Conservation (phyloP, 139 green algal genomes). For the Chlamydomonas eustigma region DNA sequence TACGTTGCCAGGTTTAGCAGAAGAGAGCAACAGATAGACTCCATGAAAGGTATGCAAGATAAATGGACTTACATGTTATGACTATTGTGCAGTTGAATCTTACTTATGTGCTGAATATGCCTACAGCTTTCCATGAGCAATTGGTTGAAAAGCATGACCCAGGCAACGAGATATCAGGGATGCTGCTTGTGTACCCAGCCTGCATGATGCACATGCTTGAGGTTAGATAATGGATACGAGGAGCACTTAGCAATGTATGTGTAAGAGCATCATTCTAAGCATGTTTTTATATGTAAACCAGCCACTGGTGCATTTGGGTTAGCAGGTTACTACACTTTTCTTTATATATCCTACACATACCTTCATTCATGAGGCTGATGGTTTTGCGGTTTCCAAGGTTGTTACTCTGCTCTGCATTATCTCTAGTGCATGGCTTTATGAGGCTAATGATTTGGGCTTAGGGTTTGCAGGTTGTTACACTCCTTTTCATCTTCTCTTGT, state of each 20-base stretch:
- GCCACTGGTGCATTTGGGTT: not conserved
- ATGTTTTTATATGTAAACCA: not conserved
- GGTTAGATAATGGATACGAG: too few species aligned
- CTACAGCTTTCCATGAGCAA: slow-evolving; percentile 18
- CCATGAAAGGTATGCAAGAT: slow-evolving; percentile 15
- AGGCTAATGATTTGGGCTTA: too few species aligned
- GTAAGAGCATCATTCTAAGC: too few species aligned
- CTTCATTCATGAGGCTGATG: too few species aligned
- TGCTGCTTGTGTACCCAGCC: slow-evolving; percentile 34
- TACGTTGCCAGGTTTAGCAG: slow-evolving; percentile 31
- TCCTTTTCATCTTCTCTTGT: too few species aligned
- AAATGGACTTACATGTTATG: not conserved
- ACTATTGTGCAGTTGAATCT: not conserved
- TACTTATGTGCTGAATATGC: not conserved
- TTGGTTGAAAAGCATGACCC: slow-evolving; percentile 27
- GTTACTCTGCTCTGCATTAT: too few species aligned
- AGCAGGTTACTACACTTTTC: too few species aligned
- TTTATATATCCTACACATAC: too few species aligned
- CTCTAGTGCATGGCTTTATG: too few species aligned
- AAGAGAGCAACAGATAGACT: slow-evolving; percentile 16
- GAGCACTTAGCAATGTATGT: too few species aligned
- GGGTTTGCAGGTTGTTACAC: too few species aligned
- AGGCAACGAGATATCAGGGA: slow-evolving; percentile 20
- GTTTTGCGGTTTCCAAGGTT: too few species aligned
- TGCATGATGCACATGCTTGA: slow-evolving; percentile 36